Conservation (phyloP, 331 rosid genomes). For the Quercus phellos region DNA sequence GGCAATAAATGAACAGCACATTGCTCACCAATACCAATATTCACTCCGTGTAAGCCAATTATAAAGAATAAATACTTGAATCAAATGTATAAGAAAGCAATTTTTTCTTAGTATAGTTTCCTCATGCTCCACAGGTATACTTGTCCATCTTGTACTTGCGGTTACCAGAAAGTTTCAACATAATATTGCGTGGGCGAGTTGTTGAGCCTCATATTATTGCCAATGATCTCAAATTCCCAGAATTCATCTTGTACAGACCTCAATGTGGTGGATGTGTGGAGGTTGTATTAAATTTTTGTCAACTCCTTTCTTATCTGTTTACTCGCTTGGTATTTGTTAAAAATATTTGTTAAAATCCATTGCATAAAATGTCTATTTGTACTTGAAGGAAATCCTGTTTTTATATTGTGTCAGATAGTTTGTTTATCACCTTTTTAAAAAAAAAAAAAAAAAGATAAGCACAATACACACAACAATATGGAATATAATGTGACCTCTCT, state of each 20-base stretch:
- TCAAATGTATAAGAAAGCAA: neutral
- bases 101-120: slow-evolving; percentile 13
- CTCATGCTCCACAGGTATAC: slow-evolving; percentile 56
- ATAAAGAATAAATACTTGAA: slow-evolving; percentile 15
- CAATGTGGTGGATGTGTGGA: slow-evolving; percentile 41
- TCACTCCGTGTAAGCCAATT: slow-evolving; percentile 72
- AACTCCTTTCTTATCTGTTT: neutral
- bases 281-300: slow-evolving; percentile 38
- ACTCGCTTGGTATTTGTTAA: neutral
- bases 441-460: no score
- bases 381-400: neutral
- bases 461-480: neutral
- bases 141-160: slow-evolving; percentile 83
- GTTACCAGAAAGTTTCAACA: slow-evolving; percentile 47
- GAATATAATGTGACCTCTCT: neutral
- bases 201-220: slow-evolving; percentile 71
- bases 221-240: slow-evolving; percentile 53
- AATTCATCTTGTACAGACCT: slow-evolving; percentile 65
- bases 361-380: neutral
- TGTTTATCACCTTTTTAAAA: neutral
- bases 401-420: neutral
- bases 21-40: slow-evolving; percentile 50
- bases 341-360: neutral
- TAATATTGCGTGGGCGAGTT: slow-evolving; percentile 59
- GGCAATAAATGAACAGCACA: slow-evolving; percentile 51